A percentile compares a stretch with the other conserved stretches of the same genome.
phyloP scores from a whole-genome alignment of 805 yeast genomes.

The Hanseniaspora nectarophila region DNA sequence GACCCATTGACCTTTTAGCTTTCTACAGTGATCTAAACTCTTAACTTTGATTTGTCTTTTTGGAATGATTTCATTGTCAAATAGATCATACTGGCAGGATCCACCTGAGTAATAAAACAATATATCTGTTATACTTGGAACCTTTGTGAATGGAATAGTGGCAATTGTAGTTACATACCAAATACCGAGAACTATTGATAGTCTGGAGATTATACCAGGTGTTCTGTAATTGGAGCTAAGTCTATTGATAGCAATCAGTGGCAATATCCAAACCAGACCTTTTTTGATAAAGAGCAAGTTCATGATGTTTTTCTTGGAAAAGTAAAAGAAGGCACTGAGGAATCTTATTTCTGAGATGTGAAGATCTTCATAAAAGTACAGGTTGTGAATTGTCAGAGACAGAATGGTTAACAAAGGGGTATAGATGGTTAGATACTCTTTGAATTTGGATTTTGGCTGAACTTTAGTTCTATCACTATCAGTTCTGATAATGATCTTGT shows the following conservation, averaged over 20 bases:
- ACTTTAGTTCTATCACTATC: not conserved
- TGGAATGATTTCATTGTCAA: not conserved
- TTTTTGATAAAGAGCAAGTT: conserved; percentile 68
- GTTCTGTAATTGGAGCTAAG: not conserved
- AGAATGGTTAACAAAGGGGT: conserved; percentile 4
- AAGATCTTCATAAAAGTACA: not conserved
- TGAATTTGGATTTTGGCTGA: not conserved
- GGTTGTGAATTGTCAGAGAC: not conserved
- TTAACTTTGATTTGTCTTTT: not conserved
- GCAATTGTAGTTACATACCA: conserved; percentile 42
- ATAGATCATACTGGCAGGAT: not conserved
- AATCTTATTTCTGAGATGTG: not conserved
- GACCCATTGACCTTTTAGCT: conserved; percentile 52
- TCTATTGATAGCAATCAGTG: conserved; percentile 18
- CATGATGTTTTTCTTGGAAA: conserved; percentile 26
- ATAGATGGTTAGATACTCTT: not conserved
- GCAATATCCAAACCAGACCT: conserved; percentile 78
- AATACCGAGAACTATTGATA: conserved; percentile 38
- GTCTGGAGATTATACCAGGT: conserved; percentile 5
- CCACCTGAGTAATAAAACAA: conserved; percentile 79
- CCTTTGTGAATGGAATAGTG: conserved; percentile 68
- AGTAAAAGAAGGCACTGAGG: not conserved
- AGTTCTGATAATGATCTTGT: not conserved
- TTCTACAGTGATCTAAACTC: conserved; percentile 33
- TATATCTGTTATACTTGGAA: conserved; percentile 74